A percentile compares a stretch with the other conserved stretches of the same genome.
Conservation (phyloP, 208 protist genomes). For the Acanthamoeba castellanii region DNA sequence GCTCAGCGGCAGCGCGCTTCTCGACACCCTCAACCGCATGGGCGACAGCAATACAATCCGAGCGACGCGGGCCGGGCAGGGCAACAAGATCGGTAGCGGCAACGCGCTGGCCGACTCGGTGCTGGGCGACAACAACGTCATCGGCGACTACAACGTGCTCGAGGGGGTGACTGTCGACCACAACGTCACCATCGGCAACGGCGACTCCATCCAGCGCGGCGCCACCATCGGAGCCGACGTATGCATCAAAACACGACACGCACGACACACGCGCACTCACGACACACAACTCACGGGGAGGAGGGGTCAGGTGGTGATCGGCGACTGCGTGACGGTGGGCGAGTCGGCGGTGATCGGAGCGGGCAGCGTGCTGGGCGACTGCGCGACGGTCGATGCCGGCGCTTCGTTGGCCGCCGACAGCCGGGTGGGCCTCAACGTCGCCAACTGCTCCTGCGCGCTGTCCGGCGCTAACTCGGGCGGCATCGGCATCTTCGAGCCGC, state of each 20-base stretch:
- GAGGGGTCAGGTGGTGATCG: not conserved
- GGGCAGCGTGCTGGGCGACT: constrained; percentile 3
- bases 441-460: constrained; percentile 24
- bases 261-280: not conserved
- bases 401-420: not conserved
- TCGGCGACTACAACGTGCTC: not conserved
- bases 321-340: not conserved
- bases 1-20: not conserved
- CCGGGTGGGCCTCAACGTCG: not conserved
- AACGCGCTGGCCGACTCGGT: not conserved
- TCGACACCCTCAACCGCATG: constrained; percentile 6
- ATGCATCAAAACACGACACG: not conserved
- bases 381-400: not conserved
- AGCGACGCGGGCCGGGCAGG: not conserved
- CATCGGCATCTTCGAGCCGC: not conserved
- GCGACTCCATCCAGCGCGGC: not conserved
- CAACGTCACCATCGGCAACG: not conserved
- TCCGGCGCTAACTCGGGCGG: not conserved
- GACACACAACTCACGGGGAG: too few relatives aligned
- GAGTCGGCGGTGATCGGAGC: not conserved
- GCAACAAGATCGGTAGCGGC: constrained; percentile 13
- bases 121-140: not conserved
- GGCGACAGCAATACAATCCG: not conserved
- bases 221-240: not conserved
- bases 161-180: not conserved